Percentiles rank a stretch among this genome's conserved stretches.
These are phyloP conservation scores for Puccinia hordei DNA, from an alignment of 1,284 basidiomycete species.

Conservation along the genomic window DNA sequence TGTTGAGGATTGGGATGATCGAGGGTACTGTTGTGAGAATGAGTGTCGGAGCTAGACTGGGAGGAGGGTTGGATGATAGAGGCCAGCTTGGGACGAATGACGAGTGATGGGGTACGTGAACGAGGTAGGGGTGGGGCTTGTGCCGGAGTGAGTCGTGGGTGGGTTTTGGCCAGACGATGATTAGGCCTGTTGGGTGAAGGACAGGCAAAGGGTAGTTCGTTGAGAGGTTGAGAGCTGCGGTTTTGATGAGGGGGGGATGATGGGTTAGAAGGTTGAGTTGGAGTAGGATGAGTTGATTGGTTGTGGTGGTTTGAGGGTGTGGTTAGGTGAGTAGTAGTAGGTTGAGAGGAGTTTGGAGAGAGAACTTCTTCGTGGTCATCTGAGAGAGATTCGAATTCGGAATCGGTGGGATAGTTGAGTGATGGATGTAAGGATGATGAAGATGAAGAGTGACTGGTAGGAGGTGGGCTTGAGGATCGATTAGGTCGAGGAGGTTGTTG, in stretches of 20 bases:
- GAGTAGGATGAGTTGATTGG: not conserved
- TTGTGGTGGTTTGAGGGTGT: not conserved
- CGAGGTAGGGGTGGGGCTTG: conserved; percentile 21
- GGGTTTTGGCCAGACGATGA: not conserved
- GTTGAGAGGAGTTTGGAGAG: not conserved
- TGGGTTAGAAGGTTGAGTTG: not conserved
- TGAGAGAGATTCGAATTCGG: not conserved
- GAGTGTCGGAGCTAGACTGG: not conserved
- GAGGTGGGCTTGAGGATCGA: not conserved
- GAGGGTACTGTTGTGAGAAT: not conserved
- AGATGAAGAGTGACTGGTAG: not conserved
- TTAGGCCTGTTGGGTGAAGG: conserved; percentile 3
- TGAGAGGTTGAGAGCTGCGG: not conserved
- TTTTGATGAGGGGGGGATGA: not conserved
- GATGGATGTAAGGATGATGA: conserved; percentile 2
- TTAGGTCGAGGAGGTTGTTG: not conserved
- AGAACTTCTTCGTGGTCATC: conserved; percentile 34
- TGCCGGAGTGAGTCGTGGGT: not conserved
- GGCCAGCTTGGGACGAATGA: conserved; percentile 24
- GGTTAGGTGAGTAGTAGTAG: not conserved
- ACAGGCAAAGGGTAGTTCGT: conserved; percentile 22
- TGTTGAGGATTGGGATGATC: not conserved
- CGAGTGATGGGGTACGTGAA: conserved; percentile 19
- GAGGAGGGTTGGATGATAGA: not conserved
- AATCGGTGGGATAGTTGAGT: not conserved